Conservation (phyloP, 1,139 yeast genomes). For the Pichia sp. region DNA sequence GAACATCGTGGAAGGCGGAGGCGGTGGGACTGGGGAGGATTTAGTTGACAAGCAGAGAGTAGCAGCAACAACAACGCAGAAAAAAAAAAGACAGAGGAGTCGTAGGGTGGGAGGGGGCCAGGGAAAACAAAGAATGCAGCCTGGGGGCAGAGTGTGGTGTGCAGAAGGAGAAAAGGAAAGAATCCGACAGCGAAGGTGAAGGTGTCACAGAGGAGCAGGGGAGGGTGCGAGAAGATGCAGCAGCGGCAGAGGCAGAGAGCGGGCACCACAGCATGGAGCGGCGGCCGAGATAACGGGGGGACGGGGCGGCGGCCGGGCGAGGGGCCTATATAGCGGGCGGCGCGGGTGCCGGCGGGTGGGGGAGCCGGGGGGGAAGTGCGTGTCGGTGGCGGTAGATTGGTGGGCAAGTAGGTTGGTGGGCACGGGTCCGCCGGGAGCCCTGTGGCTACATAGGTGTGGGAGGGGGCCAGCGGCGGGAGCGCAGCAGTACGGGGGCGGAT, state of each 20-base stretch:
- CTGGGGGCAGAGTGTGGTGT: background rate
- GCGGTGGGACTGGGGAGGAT: background rate
- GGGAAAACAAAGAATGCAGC: background rate
- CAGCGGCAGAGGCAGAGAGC: background rate
- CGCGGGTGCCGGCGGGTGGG: background rate
- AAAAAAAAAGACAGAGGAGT: background rate
- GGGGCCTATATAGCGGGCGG: background rate
- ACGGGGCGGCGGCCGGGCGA: background rate
- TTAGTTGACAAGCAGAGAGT: background rate
- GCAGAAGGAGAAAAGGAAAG: conserved; percentile 1
- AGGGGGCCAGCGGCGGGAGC: background rate
- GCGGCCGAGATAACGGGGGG: background rate
- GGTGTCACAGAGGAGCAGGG: conserved; percentile 2
- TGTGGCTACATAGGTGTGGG: background rate
- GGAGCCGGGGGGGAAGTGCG: background rate
- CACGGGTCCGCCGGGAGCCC: background rate
- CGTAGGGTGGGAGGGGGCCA: background rate
- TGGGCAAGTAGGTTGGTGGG: background rate
- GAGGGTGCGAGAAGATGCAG: background rate
- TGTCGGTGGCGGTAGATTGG: background rate
- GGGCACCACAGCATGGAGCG: background rate
- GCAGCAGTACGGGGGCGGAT: background rate
- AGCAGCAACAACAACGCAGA: background rate
- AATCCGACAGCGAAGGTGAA: background rate
- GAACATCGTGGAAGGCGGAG: conserved; percentile 21